Evolutionary conservation across 108 stramenopile genomes (phyloP).

Genomic region (Cyclotella distinguenda): DNA sequence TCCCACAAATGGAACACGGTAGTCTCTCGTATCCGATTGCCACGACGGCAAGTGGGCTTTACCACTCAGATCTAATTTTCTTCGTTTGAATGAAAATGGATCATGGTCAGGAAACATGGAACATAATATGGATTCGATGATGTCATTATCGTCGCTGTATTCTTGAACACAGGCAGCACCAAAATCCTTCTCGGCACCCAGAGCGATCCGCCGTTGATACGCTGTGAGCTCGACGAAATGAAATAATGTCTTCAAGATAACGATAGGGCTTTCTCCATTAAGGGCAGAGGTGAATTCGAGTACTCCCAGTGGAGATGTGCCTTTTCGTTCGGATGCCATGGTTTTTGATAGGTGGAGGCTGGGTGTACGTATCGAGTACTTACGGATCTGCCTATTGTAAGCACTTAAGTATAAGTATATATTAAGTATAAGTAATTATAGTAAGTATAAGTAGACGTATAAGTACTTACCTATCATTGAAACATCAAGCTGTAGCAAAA

Average conservation of each 20-base stretch:
- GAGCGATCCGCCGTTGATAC: constrained; percentile 50
- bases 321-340: constrained; percentile 11
- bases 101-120: neutral
- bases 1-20: constrained; percentile 84
- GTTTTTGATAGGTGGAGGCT: neutral
- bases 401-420: too few species aligned
- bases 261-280: constrained; percentile 72
- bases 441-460: too few species aligned
- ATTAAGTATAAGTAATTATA: too few species aligned
- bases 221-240: constrained; percentile 52
- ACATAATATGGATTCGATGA: neutral
- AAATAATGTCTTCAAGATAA: constrained; percentile 51
- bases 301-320: constrained; percentile 54
- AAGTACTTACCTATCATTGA: too few species aligned
- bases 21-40: constrained; percentile 71
- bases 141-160: constrained; percentile 27
- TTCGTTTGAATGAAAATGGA: neutral
- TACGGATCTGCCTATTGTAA: too few species aligned
- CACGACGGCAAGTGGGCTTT: constrained; percentile 58
- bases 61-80: constrained; percentile 1
- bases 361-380: too few species aligned
- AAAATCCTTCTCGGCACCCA: neutral
- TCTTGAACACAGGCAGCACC: constrained; percentile 21
- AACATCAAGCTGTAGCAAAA: too few species aligned
- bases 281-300: constrained; percentile 75